Conservation (phyloP, 208 protist genomes). For the Acanthamoeba triangularis region DNA sequence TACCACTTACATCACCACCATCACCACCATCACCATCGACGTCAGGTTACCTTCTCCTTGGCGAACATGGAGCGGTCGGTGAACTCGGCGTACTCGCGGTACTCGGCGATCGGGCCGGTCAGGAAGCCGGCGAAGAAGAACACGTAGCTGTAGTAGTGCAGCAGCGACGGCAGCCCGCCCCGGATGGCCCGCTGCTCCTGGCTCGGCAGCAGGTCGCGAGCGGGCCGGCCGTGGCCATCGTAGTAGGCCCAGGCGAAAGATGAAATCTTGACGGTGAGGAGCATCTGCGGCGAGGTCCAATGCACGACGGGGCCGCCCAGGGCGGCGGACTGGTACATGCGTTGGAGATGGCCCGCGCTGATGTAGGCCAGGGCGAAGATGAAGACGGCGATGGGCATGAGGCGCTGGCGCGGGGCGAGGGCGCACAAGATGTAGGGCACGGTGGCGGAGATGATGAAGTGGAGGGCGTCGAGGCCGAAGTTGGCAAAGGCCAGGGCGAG, state of each 20-base stretch:
- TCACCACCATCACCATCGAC: too few relatives aligned
- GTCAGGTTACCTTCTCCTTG: neutral
- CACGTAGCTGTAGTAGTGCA: constrained; percentile 88
- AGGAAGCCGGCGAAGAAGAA: constrained; percentile 87
- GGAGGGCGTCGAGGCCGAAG: constrained; percentile 29
- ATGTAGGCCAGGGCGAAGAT: constrained; percentile 17
- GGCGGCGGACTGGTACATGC: constrained; percentile 84
- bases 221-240: constrained; percentile 80
- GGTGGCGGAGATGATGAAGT: constrained; percentile 27
- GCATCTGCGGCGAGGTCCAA: constrained; percentile 89
- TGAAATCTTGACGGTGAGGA: constrained; percentile 85
- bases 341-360: constrained; percentile 43
- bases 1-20: too few relatives aligned
- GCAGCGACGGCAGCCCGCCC: constrained; percentile 81
- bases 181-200: constrained; percentile 74
- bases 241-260: constrained; percentile 86
- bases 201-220: neutral
- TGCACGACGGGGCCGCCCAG: constrained; percentile 87
- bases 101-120: constrained; percentile 85
- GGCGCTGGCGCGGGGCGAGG: neutral
- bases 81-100: constrained; percentile 84
- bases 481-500: neutral
- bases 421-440: neutral
- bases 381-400: constrained; percentile 12
- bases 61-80: constrained; percentile 1